Base-by-base conservation (phyloP, 192 early-diverging fungal genomes). In the Tieghemiomyces parasiticus region DNA sequence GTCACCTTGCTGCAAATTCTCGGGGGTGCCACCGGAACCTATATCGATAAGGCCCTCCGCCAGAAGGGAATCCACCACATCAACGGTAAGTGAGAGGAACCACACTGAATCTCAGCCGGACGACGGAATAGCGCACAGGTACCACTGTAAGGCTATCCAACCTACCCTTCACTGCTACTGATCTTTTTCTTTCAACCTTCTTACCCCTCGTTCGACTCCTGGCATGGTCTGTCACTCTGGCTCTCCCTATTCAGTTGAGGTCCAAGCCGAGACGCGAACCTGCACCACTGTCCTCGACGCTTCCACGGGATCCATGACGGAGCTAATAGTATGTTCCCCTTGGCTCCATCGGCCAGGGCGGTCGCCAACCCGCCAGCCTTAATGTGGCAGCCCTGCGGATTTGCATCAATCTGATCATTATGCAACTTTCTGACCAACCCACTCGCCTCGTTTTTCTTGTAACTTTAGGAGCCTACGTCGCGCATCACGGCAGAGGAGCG, bases 281-380 rank as follows among this genome's bases (percentile, higher is more conserved):
- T 66, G 64, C 45, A 66, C 64, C 19, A 66, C 64, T 0, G 51
- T 66, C 19, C 35, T 66, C 31, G 64, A 66, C 51, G 54, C 49
- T 30, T 22, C 8, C 26, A 66, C 64, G 3, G 64, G 64, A n/a
- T 30, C 34, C 34, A 66, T 61, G 59, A 61, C 64, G 9, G 64
- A 66, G 42, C 51, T 66, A 13, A 66, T 66, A 28, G 63, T 65
- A 60, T 4, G 32, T 10, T 22, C 2, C 2, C 45, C 45, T n/a
- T n/a, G 12, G 45, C 1, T 44, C 22, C 45, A 46, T 12, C 22
- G 45, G 22, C 45, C 12, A 46, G 22, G 10, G 45, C 2, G 45
- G 22, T 22, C 16, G 3, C 12, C 10, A 46, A 14, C 12, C 2
- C 45, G 16, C 19, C 3, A 2, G 45, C 45, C 22, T 46, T 14